phyloP scores from a whole-genome alignment of 495 filamentous ascomycete genomes.

The Hapsidospora chrysogenum region DNA sequence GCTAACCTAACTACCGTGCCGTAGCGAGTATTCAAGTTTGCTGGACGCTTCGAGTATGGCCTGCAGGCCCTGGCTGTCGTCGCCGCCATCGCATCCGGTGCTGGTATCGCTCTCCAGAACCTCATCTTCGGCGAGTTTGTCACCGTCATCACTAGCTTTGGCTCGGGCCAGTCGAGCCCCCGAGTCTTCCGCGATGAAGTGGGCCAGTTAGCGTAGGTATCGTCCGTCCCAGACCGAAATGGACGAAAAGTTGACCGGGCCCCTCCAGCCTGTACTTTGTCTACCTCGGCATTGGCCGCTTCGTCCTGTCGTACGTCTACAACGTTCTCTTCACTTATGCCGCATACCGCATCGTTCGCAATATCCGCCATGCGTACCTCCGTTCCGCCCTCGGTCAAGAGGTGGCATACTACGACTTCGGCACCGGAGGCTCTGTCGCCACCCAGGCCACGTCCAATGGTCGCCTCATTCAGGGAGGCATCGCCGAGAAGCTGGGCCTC shows the following conservation, averaged over 20 bases:
- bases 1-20: too few relatives aligned
- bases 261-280: slow-evolving; percentile 24
- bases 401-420: slow-evolving; percentile 30
- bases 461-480: slow-evolving; percentile 33
- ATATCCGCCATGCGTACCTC: slow-evolving; percentile 34
- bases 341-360: slow-evolving; percentile 34
- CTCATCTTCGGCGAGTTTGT: slow-evolving; percentile 42
- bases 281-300: slow-evolving; percentile 36
- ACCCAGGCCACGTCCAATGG: slow-evolving; percentile 34
- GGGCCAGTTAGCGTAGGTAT: slow-evolving; percentile 1
- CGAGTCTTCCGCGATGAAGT: slow-evolving; percentile 1
- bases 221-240: background rate
- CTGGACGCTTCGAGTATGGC: slow-evolving; percentile 10
- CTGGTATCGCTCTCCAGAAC: slow-evolving; percentile 39
- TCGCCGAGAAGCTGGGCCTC: slow-evolving; percentile 40
- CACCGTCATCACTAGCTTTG: slow-evolving; percentile 29
- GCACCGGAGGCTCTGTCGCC: slow-evolving; percentile 29
- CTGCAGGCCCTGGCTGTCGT: slow-evolving; percentile 22
- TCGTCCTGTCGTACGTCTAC: slow-evolving; percentile 31
- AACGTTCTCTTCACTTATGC: slow-evolving; percentile 30
- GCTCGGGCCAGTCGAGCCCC: background rate
- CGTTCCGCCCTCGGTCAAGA: slow-evolving; percentile 34
- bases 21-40: slow-evolving; percentile 2
- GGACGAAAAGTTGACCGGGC: slow-evolving; percentile 19
- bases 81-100: slow-evolving; percentile 34